Conservation (phyloP, 2,329 filamentous ascomycete genomes). For the Aspergillus tamarii region DNA sequence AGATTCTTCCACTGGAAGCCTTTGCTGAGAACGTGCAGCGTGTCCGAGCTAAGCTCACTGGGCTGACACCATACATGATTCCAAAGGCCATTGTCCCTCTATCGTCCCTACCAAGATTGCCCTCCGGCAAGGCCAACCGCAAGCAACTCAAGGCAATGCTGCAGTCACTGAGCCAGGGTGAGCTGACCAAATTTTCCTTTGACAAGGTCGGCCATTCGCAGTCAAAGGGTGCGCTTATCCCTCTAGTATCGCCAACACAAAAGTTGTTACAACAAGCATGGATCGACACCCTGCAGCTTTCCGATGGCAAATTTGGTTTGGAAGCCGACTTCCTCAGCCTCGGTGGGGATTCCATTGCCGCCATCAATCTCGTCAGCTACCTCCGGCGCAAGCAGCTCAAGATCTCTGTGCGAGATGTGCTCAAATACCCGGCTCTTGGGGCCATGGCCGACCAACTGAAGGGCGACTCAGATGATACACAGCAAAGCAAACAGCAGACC, state of each 20-base stretch:
- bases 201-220: no score
- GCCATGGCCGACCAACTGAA: background rate
- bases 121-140: constrained; percentile 9
- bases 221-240: background rate
- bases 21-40: background rate
- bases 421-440: background rate
- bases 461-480: background rate
- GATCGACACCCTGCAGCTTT: background rate
- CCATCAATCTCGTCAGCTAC: background rate
- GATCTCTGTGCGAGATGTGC: background rate
- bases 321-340: background rate
- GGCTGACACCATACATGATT: background rate
- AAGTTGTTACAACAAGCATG: background rate
- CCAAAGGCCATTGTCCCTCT: background rate
- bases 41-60: background rate
- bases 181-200: constrained; percentile 3
- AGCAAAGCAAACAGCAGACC: background rate
- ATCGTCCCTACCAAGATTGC: constrained; percentile 12
- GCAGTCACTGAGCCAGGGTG: constrained; percentile 1
- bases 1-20: background rate
- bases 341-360: background rate
- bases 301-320: background rate
- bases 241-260: background rate
- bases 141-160: constrained; percentile 5
- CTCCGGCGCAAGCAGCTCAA: background rate